Percentiles rank a stretch among this genome's conserved stretches.
phyloP scores from a whole-genome alignment of 2,329 filamentous ascomycete genomes.

The Periconia macrospinosa region DNA sequence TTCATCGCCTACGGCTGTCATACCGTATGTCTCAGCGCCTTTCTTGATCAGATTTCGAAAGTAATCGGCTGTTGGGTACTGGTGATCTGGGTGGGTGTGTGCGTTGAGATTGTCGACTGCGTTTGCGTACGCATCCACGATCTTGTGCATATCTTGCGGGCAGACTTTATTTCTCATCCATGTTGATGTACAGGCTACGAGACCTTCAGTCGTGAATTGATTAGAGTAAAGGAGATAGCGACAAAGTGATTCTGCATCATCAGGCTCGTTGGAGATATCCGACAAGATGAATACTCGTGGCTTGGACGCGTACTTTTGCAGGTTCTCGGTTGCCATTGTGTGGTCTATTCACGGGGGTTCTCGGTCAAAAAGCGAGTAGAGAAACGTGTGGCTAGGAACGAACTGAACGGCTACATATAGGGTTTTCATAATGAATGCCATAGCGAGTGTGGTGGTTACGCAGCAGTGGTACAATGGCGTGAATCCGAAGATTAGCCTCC shows the following conservation, averaged over 20 bases:
- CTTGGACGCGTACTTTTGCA: constrained; percentile 35
- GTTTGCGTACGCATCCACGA: constrained; percentile 37
- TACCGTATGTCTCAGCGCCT: constrained; percentile 44
- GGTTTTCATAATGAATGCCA: not conserved
- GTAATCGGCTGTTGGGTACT: constrained; percentile 31
- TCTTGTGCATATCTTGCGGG: constrained; percentile 40
- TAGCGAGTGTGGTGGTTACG: not conserved
- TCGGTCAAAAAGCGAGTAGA: not conserved
- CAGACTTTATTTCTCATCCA: constrained; percentile 43
- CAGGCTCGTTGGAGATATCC: constrained; percentile 45
- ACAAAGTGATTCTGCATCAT: constrained; percentile 43
- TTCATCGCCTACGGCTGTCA: constrained; percentile 37
- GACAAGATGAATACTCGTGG: constrained; percentile 45
- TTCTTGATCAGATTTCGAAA: constrained; percentile 28
- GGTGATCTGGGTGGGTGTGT: constrained; percentile 44
- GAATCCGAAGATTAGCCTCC: not conserved
- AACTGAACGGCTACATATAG: not conserved
- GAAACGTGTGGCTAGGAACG: not conserved
- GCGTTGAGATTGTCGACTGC: constrained; percentile 53
- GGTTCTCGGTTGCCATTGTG: constrained; percentile 27
- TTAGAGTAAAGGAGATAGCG: constrained; percentile 43
- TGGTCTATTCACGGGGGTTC: not conserved
- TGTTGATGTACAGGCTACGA: constrained; percentile 44
- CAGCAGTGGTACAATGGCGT: not conserved
- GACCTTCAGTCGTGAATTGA: constrained; percentile 42